These are phyloP conservation scores for Solanum appendiculatum DNA, from an alignment of 257 asterid species.

Conservation along the genomic window DNA sequence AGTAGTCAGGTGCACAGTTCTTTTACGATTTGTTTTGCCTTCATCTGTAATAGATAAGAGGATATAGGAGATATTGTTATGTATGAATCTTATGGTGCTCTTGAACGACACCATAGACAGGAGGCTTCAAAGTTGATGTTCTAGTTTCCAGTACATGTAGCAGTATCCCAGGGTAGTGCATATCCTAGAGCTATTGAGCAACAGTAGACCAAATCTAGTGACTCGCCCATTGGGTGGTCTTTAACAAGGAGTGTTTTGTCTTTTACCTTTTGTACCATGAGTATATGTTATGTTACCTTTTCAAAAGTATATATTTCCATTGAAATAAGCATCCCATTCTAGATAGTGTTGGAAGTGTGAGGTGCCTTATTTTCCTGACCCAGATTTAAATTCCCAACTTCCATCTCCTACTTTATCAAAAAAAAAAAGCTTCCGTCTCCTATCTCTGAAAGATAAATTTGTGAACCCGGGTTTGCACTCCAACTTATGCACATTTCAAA, in stretches of 20 bases:
- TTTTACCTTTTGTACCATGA: neutral
- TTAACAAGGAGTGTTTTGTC: neutral
- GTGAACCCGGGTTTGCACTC: neutral
- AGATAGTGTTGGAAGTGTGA: neutral
- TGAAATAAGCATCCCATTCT: neutral
- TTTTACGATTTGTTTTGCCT: neutral
- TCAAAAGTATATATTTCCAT: neutral
- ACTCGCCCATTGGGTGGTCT: neutral
- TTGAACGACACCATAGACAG: neutral
- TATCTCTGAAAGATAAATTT: neutral
- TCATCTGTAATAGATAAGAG: neutral
- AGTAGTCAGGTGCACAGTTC: neutral
- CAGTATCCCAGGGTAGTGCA: neutral
- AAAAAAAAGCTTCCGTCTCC: neutral
- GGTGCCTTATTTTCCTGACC: neutral
- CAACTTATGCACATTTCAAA: neutral
- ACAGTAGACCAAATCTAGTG: neutral
- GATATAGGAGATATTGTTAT: neutral
- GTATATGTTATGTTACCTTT: neutral
- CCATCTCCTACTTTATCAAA: neutral
- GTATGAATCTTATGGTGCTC: neutral
- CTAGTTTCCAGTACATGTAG: neutral
- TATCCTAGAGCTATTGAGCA: neutral
- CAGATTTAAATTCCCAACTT: neutral
- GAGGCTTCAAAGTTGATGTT: neutral